Conservation (phyloP, 768 basidiomycete species). For the Xerocomellus chrysenteron region DNA sequence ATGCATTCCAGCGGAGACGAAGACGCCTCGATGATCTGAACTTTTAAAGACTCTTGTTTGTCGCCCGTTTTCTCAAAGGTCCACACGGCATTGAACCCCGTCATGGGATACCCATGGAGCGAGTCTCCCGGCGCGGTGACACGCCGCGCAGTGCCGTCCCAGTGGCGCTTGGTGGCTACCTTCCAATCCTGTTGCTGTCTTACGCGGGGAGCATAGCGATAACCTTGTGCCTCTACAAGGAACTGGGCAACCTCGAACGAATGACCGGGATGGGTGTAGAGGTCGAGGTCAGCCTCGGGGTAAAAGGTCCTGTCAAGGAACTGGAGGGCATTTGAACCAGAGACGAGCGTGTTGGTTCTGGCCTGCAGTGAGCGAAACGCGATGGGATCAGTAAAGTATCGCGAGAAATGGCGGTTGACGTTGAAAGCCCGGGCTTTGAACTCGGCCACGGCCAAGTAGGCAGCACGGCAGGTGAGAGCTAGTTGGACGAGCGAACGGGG, state of each 20-base stretch:
- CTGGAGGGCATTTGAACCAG: slow-evolving; percentile 54
- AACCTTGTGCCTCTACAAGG: slow-evolving; percentile 32
- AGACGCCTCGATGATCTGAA: slow-evolving; percentile 40
- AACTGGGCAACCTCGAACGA: slow-evolving; percentile 36
- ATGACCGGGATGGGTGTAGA: slow-evolving; percentile 41
- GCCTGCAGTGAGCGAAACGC: slow-evolving; percentile 46
- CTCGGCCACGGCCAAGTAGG: slow-evolving; percentile 10
- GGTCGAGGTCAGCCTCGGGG: slow-evolving; percentile 49
- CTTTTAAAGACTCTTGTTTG: slow-evolving; percentile 17
- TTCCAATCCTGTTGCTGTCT: slow-evolving; percentile 21
- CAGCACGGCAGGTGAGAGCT: slow-evolving; percentile 21
- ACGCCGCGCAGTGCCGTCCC: slow-evolving; percentile 20
- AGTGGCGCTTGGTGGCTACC: slow-evolving; percentile 2
- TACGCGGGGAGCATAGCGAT: slow-evolving; percentile 25
- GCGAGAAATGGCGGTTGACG: slow-evolving; percentile 36
- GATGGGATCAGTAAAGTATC: slow-evolving; percentile 38
- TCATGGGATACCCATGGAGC: not conserved
- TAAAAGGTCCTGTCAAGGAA: slow-evolving; percentile 48
- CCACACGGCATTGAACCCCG: slow-evolving; percentile 14
- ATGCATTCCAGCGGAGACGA: slow-evolving; percentile 33
- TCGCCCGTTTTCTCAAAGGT: slow-evolving; percentile 22
- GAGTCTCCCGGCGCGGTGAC: fast-evolving
- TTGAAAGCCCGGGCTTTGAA: slow-evolving; percentile 34
- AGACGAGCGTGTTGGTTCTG: slow-evolving; percentile 45
- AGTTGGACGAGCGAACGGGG: slow-evolving; percentile 26